Evolutionary conservation across 768 basidiomycete species (phyloP).

Genomic region (Chalciporus pseudorubinellus): DNA sequence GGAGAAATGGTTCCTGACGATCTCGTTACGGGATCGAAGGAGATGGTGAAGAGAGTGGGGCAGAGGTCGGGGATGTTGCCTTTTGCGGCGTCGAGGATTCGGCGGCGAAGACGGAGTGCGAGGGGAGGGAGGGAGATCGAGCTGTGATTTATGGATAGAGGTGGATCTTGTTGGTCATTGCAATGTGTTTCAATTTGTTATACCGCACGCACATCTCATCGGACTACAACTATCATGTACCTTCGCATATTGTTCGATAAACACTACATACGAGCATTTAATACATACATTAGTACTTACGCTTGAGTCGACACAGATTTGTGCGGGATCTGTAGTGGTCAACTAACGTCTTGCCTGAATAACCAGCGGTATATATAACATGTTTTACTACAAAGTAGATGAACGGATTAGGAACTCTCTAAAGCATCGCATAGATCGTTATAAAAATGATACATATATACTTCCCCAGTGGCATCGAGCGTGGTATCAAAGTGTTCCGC

Average conservation of each 20-base stretch:
- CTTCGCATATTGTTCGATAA: too few species aligned
- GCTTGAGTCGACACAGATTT: too few species aligned
- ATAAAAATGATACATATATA: conserved; percentile 26
- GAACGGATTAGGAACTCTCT: not conserved
- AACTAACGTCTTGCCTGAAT: too few species aligned
- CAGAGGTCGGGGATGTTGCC: conserved; percentile 6
- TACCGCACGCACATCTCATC: not conserved
- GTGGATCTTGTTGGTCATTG: too few species aligned
- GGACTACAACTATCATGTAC: too few species aligned
- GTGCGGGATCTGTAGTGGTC: too few species aligned
- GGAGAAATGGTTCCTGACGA: conserved; percentile 20
- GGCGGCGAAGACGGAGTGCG: conserved; percentile 17
- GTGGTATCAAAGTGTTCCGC: conserved; percentile 23
- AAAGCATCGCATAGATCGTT: conserved; percentile 17
- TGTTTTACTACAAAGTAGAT: too few species aligned
- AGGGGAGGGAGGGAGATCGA: conserved; percentile 18
- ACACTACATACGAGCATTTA: too few species aligned
- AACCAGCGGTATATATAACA: too few species aligned
- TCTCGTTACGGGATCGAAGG: not conserved
- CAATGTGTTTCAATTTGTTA: not conserved
- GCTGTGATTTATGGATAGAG: conserved; percentile 1
- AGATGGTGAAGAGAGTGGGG: not conserved
- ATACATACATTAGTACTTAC: too few species aligned
- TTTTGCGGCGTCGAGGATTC: conserved; percentile 27
- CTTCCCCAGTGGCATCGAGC: conserved; percentile 22